Evolutionary conservation across 495 filamentous ascomycete species (phyloP).

Genomic region (Trichoderma reesei): DNA sequence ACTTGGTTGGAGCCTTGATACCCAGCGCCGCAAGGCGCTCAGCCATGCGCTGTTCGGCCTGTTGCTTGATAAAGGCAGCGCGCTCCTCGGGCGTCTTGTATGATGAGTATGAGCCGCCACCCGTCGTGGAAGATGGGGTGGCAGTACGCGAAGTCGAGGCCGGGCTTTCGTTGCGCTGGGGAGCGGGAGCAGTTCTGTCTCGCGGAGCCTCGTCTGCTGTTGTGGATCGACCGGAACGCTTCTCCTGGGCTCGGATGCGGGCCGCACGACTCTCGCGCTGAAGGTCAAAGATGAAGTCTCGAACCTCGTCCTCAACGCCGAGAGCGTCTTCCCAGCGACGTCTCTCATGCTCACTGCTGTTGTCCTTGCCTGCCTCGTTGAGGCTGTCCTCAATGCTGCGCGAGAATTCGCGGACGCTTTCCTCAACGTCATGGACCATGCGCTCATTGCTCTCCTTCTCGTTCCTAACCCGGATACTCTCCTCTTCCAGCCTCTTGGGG

Average conservation of each 20-base stretch:
- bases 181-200: conserved; percentile 26
- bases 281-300: conserved; percentile 95
- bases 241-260: conserved; percentile 61
- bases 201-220: conserved; percentile 36
- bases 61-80: conserved; percentile 91
- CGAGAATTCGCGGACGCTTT: conserved; percentile 86
- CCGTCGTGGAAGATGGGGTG: conserved; percentile 32
- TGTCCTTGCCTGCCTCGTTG: conserved; percentile 64
- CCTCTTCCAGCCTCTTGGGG: conserved; percentile 76
- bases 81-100: conserved; percentile 87
- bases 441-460: conserved; percentile 90
- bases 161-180: conserved; percentile 30
- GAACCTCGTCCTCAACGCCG: conserved; percentile 91
- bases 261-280: conserved; percentile 73
- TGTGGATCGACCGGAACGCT: conserved; percentile 33
- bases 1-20: conserved; percentile 64
- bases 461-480: conserved; percentile 65
- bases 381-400: conserved; percentile 75
- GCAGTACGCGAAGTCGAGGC: conserved; percentile 32
- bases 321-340: conserved; percentile 94
- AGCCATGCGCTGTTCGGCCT: conserved; percentile 96
- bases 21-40: conserved; percentile 91
- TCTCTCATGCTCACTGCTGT: conserved; percentile 71
- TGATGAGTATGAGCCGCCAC: conserved; percentile 56
- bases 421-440: conserved; percentile 95